Conservation (phyloP, 495 filamentous ascomycete species). For the Terfezia boudieri region DNA sequence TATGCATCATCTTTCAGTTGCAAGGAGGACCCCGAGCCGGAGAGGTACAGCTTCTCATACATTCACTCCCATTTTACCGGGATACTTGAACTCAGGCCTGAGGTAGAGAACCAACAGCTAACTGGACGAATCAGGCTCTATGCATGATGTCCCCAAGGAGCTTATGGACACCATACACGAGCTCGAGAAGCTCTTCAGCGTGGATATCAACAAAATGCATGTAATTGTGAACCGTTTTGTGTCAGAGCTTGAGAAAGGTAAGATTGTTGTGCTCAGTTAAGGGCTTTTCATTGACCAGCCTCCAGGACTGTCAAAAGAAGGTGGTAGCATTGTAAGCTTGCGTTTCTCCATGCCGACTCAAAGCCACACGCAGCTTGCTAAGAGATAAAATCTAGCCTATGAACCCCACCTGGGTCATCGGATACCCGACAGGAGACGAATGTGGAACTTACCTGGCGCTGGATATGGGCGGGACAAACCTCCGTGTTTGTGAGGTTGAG, state of each 20-base stretch:
- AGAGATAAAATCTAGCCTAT: constrained; percentile 43
- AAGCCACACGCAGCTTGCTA: no score
- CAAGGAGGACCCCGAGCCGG: constrained; percentile 16
- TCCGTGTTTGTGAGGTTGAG: constrained; percentile 91
- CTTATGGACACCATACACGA: constrained; percentile 62
- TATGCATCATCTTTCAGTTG: constrained; percentile 13
- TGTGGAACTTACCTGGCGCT: constrained; percentile 79
- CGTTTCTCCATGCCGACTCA: background rate
- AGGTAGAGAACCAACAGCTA: background rate
- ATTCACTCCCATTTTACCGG: background rate
- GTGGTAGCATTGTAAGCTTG: constrained; percentile 68
- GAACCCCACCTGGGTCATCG: constrained; percentile 98
- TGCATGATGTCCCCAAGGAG: constrained; percentile 64
- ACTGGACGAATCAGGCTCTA: constrained; percentile 34
- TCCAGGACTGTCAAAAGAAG: constrained; percentile 59
- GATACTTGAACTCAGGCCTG: background rate
- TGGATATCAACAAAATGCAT: constrained; percentile 62
- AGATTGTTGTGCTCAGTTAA: constrained; percentile 7
- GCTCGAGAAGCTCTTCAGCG: constrained; percentile 68
- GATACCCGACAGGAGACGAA: constrained; percentile 72
- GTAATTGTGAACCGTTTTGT: constrained; percentile 73
- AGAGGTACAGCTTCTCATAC: constrained; percentile 7
- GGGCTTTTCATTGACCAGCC: background rate
- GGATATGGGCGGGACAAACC: constrained; percentile 96
- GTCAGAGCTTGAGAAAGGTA: constrained; percentile 70